Evolutionary conservation across 1,139 yeast genomes (phyloP).

Genomic region (Scheffersomyces stambukii): DNA sequence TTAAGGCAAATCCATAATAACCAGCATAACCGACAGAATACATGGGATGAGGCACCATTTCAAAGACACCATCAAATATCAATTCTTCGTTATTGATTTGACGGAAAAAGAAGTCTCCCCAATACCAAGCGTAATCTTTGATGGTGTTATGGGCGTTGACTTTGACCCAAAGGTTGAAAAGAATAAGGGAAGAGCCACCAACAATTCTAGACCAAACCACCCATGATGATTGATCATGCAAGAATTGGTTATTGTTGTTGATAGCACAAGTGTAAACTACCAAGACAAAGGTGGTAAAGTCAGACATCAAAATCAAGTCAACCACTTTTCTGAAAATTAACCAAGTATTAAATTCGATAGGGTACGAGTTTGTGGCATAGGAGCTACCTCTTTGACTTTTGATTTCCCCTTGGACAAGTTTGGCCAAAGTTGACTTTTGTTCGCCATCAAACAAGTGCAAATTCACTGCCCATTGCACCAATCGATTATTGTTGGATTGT

Average conservation of each 20-base stretch:
- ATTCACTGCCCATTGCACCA: constrained; percentile 54
- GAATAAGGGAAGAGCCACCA: constrained; percentile 47
- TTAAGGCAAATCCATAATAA: constrained; percentile 78
- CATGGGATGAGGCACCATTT: constrained; percentile 93
- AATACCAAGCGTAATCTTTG: constrained; percentile 91
- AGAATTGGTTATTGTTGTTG: constrained; percentile 37
- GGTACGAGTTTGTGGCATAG: constrained; percentile 49
- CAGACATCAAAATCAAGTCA: constrained; percentile 82
- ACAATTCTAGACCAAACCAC: constrained; percentile 33
- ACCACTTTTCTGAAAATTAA: constrained; percentile 74
- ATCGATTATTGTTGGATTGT: constrained; percentile 57
- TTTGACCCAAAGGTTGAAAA: constrained; percentile 84
- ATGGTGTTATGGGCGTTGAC: constrained; percentile 86
- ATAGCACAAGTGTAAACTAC: constrained; percentile 59
- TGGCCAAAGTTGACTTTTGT: constrained; percentile 34
- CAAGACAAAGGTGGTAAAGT: constrained; percentile 72
- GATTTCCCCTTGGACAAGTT: constrained; percentile 41
- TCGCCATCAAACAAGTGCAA: constrained; percentile 42
- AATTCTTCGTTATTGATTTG: constrained; percentile 71
- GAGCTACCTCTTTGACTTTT: constrained; percentile 57
- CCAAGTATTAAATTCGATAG: constrained; percentile 84
- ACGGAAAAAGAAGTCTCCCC: constrained; percentile 91
- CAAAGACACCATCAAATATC: constrained; percentile 87
- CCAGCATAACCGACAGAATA: constrained; percentile 89
- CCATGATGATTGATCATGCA: constrained; percentile 31